A percentile compares a stretch with the other conserved stretches of the same genome.
Conservation (phyloP, 192 early-diverging fungal species). For the Coemansia sp. region DNA sequence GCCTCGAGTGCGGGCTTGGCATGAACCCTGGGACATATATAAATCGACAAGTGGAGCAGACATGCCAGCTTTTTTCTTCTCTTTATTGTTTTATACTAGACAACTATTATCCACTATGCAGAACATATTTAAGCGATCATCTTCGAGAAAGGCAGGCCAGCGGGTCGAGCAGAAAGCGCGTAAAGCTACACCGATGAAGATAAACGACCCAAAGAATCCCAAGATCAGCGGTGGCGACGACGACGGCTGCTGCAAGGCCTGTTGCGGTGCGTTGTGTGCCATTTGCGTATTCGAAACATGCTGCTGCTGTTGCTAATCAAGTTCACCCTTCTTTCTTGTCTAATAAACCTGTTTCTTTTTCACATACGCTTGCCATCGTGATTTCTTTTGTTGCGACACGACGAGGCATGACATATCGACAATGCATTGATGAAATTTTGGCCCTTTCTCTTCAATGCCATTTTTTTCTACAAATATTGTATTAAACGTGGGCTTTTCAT, state of each 20-base stretch:
- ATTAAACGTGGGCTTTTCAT: background rate
- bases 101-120: background rate
- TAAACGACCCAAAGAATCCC: background rate
- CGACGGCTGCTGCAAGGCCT: background rate
- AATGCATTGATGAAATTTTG: too few relatives aligned
- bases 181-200: background rate
- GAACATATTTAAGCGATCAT: background rate
- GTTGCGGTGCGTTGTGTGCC: background rate
- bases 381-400: too few relatives aligned
- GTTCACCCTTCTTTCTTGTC: background rate
- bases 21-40: too few relatives aligned
- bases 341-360: too few relatives aligned
- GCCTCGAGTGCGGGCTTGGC: too few relatives aligned
- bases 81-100: too few relatives aligned
- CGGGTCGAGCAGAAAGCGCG: background rate
- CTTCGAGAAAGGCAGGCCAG: background rate
- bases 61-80: too few relatives aligned
- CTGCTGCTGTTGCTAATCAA: constrained; percentile 1
- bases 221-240: background rate
- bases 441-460: too few relatives aligned
- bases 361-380: too few relatives aligned
- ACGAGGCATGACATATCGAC: too few relatives aligned
- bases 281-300: background rate
- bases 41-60: too few relatives aligned
- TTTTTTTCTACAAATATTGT: too few relatives aligned